Evolutionary conservation across 2,329 filamentous ascomycete genomes (phyloP).

Genomic region (Polytolypa hystricis): DNA sequence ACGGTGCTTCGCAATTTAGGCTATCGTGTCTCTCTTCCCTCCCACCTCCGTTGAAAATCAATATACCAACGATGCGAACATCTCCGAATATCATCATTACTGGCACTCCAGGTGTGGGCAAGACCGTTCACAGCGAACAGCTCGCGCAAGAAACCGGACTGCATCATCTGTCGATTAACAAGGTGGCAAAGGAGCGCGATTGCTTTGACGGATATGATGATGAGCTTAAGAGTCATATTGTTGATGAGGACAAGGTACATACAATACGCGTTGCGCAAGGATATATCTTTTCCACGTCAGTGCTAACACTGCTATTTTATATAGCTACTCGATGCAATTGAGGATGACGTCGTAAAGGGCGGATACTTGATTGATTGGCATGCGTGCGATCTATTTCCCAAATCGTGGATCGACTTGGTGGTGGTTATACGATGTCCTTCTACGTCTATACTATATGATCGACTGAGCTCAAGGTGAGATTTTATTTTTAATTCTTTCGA

Average conservation of each 20-base stretch:
- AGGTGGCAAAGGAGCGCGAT: conserved; percentile 76
- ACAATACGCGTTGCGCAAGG: too few relatives aligned
- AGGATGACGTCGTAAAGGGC: conserved; percentile 64
- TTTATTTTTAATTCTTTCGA: too few relatives aligned
- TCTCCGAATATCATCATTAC: conserved; percentile 86
- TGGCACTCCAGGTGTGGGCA: conserved; percentile 89
- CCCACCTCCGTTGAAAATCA: too few relatives aligned
- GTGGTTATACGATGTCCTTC: conserved; percentile 73
- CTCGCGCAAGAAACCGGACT: conserved; percentile 66
- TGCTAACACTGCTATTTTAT: too few relatives aligned
- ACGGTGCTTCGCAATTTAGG: too few relatives aligned
- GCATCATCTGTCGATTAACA: conserved; percentile 77
- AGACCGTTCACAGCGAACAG: conserved; percentile 81
- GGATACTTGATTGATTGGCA: conserved; percentile 96
- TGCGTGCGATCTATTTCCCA: conserved; percentile 88
- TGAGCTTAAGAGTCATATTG: conserved; percentile 76
- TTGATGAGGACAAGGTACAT: conserved; percentile 86
- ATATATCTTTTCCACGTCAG: too few relatives aligned
- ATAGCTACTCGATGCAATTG: conserved; percentile 72
- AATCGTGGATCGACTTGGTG: conserved; percentile 88
- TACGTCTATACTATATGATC: conserved; percentile 71
- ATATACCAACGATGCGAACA: conserved; percentile 22
- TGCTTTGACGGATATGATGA: conserved; percentile 86
- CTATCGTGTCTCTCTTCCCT: too few relatives aligned
- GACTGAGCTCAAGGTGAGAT: conserved; percentile 58